A percentile compares a stretch with the other conserved stretches of the same genome.
Conservation (phyloP, 2,329 filamentous ascomycete species). For the Pleurostoma richardsiae region DNA sequence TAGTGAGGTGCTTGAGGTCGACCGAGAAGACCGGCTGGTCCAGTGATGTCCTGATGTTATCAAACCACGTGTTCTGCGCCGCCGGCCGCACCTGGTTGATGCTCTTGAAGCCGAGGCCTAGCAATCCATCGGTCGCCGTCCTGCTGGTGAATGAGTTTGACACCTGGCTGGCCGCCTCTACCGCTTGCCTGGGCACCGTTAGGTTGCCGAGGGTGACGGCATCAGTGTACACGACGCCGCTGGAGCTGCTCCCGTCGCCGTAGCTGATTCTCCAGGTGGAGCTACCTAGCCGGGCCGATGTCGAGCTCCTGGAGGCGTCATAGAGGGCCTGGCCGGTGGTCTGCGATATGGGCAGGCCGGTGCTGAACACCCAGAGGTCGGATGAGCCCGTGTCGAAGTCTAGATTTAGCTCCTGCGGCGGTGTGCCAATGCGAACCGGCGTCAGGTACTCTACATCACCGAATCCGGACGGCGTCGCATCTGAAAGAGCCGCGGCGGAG, state of each 20-base stretch:
- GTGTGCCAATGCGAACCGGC: slow-evolving; percentile 24
- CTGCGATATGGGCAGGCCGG: slow-evolving; percentile 19
- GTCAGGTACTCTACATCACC: slow-evolving; percentile 25
- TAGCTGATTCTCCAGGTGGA: slow-evolving; percentile 36
- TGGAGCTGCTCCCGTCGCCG: slow-evolving; percentile 35
- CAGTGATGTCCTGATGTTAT: slow-evolving; percentile 22
- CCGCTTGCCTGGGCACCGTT: slow-evolving; percentile 32
- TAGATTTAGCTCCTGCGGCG: slow-evolving; percentile 4
- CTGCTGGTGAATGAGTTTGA: slow-evolving; percentile 34
- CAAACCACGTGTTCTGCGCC: slow-evolving; percentile 36
- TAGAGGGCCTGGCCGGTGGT: slow-evolving; percentile 35
- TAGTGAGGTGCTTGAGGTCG: slow-evolving; percentile 23
- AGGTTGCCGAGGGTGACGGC: slow-evolving; percentile 37
- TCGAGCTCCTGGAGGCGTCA: slow-evolving; percentile 30
- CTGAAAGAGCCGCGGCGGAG: slow-evolving; percentile 5
- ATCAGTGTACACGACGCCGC: slow-evolving; percentile 39
- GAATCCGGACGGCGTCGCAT: slow-evolving; percentile 4
- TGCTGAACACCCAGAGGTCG: slow-evolving; percentile 37
- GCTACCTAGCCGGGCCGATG: slow-evolving; percentile 28
- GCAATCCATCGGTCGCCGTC: slow-evolving; percentile 33
- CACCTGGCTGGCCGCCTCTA: slow-evolving; percentile 37
- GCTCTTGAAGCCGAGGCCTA: slow-evolving; percentile 37
- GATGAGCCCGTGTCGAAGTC: slow-evolving; percentile 8
- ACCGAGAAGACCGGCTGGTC: slow-evolving; percentile 23
- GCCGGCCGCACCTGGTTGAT: slow-evolving; percentile 38